Evolutionary conservation across 1,284 basidiomycete species (phyloP).

Genomic region (Bjerkandera adusta): DNA sequence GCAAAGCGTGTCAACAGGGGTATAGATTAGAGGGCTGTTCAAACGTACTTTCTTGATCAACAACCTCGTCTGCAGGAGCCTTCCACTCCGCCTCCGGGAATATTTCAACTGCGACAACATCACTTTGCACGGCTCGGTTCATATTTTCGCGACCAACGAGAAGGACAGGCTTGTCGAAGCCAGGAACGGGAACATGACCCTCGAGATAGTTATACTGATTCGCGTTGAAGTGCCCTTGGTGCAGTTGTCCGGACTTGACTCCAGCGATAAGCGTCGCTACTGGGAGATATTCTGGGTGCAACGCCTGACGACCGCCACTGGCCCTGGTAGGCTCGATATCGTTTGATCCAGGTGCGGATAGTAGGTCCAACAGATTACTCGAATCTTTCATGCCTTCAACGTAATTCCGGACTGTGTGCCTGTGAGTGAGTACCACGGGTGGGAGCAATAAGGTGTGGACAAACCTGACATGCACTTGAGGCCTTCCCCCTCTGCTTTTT

Average conservation of each 20-base stretch:
- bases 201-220: conserved; percentile 97
- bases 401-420: conserved; percentile 65
- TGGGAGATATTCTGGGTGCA: conserved; percentile 89
- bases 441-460: conserved; percentile 8
- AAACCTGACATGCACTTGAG: conserved; percentile 67
- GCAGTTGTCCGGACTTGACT: conserved; percentile 80
- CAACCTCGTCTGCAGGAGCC: conserved; percentile 87
- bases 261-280: conserved; percentile 76
- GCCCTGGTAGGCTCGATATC: conserved; percentile 61
- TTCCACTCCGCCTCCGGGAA: conserved; percentile 92
- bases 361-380: conserved; percentile 73
- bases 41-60: conserved; percentile 82
- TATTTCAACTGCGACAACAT: conserved; percentile 90
- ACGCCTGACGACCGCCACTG: conserved; percentile 49
- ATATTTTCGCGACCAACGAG: conserved; percentile 90
- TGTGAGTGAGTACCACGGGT: background rate
- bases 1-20: conserved; percentile 9
- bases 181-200: conserved; percentile 80
- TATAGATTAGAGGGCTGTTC: conserved; percentile 6
- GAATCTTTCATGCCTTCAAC: conserved; percentile 71
- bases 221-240: conserved; percentile 95
- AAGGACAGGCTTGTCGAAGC: conserved; percentile 78
- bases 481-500: conserved; percentile 70
- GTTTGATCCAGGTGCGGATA: conserved; percentile 65
- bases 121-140: conserved; percentile 95